Evolutionary conservation across 2,329 filamentous ascomycete species (phyloP).

Genomic region (Drechslera avenae): DNA sequence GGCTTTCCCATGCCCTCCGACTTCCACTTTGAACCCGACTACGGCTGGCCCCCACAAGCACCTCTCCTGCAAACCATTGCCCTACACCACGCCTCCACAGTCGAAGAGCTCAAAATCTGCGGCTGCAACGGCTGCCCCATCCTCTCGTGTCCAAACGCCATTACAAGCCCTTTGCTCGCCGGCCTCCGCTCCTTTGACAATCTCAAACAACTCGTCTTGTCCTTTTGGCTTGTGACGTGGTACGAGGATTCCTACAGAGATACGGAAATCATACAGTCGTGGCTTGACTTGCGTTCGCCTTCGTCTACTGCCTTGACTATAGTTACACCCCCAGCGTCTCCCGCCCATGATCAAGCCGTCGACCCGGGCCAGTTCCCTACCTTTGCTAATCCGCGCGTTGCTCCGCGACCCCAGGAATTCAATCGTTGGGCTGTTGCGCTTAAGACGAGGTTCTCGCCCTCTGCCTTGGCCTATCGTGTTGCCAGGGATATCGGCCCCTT

Average conservation of each 20-base stretch:
- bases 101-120: slow-evolving; percentile 56
- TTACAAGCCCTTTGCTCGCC: slow-evolving; percentile 47
- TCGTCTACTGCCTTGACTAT: slow-evolving; percentile 48
- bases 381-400: slow-evolving; percentile 18
- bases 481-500: slow-evolving; percentile 49
- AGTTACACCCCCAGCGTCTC: slow-evolving; percentile 37
- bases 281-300: slow-evolving; percentile 49
- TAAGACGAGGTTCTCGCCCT: slow-evolving; percentile 48
- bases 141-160: slow-evolving; percentile 46
- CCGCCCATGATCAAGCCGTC: slow-evolving; percentile 27
- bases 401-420: slow-evolving; percentile 28
- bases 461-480: slow-evolving; percentile 49
- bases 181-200: slow-evolving; percentile 51
- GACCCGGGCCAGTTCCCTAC: slow-evolving; percentile 37
- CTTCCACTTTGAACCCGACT: slow-evolving; percentile 45
- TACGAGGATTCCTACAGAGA: slow-evolving; percentile 50
- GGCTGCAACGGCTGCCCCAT: slow-evolving; percentile 53
- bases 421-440: slow-evolving; percentile 52
- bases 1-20: slow-evolving; percentile 21
- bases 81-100: slow-evolving; percentile 47
- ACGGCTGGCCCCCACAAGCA: slow-evolving; percentile 48
- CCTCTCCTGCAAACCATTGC: slow-evolving; percentile 53
- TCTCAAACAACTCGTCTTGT: slow-evolving; percentile 50
- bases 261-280: slow-evolving; percentile 52
- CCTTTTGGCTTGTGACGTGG: slow-evolving; percentile 50